These are phyloP conservation scores for Daldinia sp. DNA, from an alignment of 2,329 filamentous ascomycete species.

Conservation along the genomic window DNA sequence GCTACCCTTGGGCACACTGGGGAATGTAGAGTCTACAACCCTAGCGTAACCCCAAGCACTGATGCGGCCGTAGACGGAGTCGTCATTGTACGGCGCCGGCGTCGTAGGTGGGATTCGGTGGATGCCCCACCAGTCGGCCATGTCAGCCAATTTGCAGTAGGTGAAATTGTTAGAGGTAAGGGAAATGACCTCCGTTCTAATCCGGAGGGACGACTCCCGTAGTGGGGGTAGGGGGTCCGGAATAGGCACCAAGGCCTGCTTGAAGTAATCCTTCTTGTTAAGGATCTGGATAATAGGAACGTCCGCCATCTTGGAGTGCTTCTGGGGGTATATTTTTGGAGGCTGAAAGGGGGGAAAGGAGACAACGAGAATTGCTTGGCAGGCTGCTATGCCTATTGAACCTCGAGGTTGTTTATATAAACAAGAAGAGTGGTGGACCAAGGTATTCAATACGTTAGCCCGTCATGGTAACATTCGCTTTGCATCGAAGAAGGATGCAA, in stretches of 20 bases:
- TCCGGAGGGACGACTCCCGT: constrained; percentile 43
- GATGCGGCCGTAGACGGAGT: constrained; percentile 53
- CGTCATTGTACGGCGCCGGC: constrained; percentile 49
- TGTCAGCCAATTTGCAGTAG: constrained; percentile 45
- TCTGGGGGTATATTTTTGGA: background rate
- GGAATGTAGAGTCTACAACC: constrained; percentile 52
- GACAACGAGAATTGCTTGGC: background rate
- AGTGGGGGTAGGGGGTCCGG: constrained; percentile 40
- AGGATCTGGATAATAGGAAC: constrained; percentile 45
- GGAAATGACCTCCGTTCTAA: constrained; percentile 43
- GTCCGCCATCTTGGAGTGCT: constrained; percentile 38
- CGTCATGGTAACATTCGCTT: background rate
- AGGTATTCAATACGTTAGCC: background rate
- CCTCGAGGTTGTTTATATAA: background rate
- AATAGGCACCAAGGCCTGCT: constrained; percentile 41
- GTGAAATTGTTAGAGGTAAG: constrained; percentile 49
- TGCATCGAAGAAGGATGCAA: background rate
- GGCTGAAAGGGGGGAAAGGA: background rate
- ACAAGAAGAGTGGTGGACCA: background rate
- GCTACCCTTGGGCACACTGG: constrained; percentile 46
- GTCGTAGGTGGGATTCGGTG: constrained; percentile 52
- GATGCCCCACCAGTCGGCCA: constrained; percentile 52
- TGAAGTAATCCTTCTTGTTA: constrained; percentile 44
- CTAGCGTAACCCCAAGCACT: constrained; percentile 58
- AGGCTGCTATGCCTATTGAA: background rate